A percentile compares a stretch with the other conserved stretches of the same genome.
Conservation (phyloP, 345 rosid species). For the Passiflora organensis region DNA sequence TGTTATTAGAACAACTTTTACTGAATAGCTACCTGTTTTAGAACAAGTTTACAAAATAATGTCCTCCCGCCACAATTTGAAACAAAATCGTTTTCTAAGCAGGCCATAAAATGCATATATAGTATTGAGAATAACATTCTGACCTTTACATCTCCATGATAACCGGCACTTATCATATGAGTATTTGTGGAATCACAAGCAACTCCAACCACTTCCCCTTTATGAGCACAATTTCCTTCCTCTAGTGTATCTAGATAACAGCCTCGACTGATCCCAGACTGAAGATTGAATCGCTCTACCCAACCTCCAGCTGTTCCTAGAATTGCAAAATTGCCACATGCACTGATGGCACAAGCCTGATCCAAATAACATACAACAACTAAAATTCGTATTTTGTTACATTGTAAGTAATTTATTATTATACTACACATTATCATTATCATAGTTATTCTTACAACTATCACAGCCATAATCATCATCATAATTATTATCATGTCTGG, state of each 20-base stretch:
- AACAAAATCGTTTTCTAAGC: too few relatives aligned
- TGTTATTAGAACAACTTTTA: too few relatives aligned
- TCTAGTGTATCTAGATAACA: constrained; percentile 60
- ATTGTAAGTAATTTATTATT: too few relatives aligned
- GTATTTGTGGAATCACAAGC: constrained; percentile 94
- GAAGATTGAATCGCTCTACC: constrained; percentile 92
- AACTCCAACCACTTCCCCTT: constrained; percentile 81
- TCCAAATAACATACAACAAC: constrained; percentile 9
- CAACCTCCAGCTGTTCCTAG: constrained; percentile 92
- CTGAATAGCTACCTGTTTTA: too few relatives aligned
- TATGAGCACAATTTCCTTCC: constrained; percentile 54
- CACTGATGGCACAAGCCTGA: constrained; percentile 90
- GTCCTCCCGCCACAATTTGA: too few relatives aligned
- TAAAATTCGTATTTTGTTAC: neutral
- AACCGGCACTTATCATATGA: constrained; percentile 90
- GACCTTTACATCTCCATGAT: constrained; percentile 83
- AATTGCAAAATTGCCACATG: constrained; percentile 94
- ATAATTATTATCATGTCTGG: too few relatives aligned
- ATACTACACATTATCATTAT: too few relatives aligned
- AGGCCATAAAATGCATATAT: too few relatives aligned
- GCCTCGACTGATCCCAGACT: constrained; percentile 92
- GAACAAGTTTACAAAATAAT: too few relatives aligned
- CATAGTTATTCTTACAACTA: too few relatives aligned
- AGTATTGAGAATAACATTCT: neutral
- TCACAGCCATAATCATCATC: too few relatives aligned